Evolutionary conservation across 768 basidiomycete genomes (phyloP).

Genomic region (Termitomyces sp.): DNA sequence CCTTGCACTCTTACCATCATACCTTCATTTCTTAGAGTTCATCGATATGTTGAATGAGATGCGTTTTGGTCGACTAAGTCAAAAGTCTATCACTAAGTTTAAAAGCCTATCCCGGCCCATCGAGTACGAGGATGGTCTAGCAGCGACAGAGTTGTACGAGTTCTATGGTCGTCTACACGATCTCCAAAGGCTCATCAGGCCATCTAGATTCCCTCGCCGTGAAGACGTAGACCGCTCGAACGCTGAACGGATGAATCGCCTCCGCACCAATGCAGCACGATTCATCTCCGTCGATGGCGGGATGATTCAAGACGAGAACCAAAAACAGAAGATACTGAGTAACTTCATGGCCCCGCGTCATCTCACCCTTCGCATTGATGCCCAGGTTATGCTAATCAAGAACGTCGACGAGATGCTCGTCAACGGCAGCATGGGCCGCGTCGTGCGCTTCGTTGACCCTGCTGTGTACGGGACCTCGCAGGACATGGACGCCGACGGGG

Average conservation of each 20-base stretch:
- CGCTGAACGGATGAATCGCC: conserved; percentile 53
- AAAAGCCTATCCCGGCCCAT: conserved; percentile 66
- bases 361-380: conserved; percentile 70
- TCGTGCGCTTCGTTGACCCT: conserved; percentile 69
- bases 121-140: conserved; percentile 74
- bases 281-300: conserved; percentile 69
- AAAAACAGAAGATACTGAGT: conserved; percentile 72
- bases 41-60: conserved; percentile 98
- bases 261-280: conserved; percentile 48
- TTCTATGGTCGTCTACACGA: conserved; percentile 1
- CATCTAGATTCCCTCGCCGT: conserved; percentile 77
- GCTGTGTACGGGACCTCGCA: conserved; percentile 38
- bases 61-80: conserved; percentile 79
- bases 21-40: conserved; percentile 52
- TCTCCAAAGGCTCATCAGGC: background rate
- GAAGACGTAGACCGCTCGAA: conserved; percentile 93
- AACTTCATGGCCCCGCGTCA: conserved; percentile 87
- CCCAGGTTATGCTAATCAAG: conserved; percentile 96
- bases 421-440: conserved; percentile 90
- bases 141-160: conserved; percentile 84
- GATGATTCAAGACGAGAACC: conserved; percentile 41
- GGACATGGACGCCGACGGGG: conserved; percentile 25
- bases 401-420: conserved; percentile 89
- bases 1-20: background rate
- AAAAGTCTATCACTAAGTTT: conserved; percentile 68